These are phyloP conservation scores for Pugionium dolabratum DNA, from an alignment of 345 rosid genomes.

Conservation along the genomic window DNA sequence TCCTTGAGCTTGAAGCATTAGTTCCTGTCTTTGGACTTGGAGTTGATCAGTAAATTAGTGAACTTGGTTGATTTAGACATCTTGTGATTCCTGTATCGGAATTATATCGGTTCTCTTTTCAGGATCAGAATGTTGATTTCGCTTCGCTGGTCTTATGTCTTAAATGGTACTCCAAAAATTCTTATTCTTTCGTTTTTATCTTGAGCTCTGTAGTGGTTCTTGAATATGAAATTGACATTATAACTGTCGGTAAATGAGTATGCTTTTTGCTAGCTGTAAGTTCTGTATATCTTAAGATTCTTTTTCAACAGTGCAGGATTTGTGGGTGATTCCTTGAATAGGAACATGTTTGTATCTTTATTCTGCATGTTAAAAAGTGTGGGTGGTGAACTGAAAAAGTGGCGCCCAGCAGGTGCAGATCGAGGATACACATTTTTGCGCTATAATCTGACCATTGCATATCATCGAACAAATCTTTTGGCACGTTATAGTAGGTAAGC, in stretches of 20 bases:
- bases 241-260: too few relatives aligned
- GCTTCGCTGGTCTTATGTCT: not conserved
- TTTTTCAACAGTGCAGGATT: constrained; percentile 73
- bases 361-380: constrained; percentile 71
- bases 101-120: not conserved
- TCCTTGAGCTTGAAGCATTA: too few relatives aligned
- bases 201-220: too few relatives aligned
- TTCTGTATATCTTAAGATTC: constrained; percentile 38
- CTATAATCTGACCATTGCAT: constrained; percentile 84
- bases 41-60: too few relatives aligned
- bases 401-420: constrained; percentile 94
- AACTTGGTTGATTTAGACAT: too few relatives aligned
- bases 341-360: constrained; percentile 93
- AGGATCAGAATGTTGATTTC: not conserved
- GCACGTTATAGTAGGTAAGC: constrained; percentile 96
- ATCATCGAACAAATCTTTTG: constrained; percentile 90
- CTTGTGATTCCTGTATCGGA: constrained; percentile 7
- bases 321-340: constrained; percentile 89
- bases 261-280: too few relatives aligned
- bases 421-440: constrained; percentile 83
- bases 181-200: too few relatives aligned
- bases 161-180: too few relatives aligned
- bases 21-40: too few relatives aligned
- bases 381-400: constrained; percentile 68
- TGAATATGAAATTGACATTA: too few relatives aligned